phyloP scores from a whole-genome alignment of 768 basidiomycete species.

The Coprinellus aureogranulatus region DNA sequence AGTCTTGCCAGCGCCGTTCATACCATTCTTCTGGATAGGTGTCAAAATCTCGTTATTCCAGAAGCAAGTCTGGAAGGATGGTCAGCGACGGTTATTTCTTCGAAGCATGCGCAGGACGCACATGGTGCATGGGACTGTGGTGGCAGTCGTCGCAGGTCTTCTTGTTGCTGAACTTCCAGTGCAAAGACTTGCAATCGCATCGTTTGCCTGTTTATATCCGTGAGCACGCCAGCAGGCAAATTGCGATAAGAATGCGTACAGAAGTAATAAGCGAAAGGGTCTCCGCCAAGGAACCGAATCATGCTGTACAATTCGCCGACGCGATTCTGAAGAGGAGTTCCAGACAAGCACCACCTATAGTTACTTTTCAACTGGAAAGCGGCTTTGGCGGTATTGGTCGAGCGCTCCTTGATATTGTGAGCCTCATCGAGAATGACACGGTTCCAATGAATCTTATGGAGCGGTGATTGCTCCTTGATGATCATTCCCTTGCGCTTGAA shows the following conservation, averaged over 20 bases:
- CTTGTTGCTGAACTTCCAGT: conserved; percentile 90
- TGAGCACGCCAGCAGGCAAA: not conserved
- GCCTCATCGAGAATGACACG: conserved; percentile 88
- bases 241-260: conserved; percentile 46
- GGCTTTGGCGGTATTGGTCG: conserved; percentile 96
- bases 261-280: conserved; percentile 90
- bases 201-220: conserved; percentile 59
- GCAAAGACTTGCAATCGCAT: conserved; percentile 92
- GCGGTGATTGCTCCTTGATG: conserved; percentile 82
- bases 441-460: conserved; percentile 86
- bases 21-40: conserved; percentile 90
- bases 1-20: conserved; percentile 69
- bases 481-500: conserved; percentile 84
- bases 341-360: conserved; percentile 93
- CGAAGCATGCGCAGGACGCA: too few relatives aligned
- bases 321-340: conserved; percentile 94
- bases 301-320: conserved; percentile 99
- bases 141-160: conserved; percentile 82
- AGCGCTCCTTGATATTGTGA: conserved; percentile 95
- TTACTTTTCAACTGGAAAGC: conserved; percentile 81
- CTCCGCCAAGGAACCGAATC: conserved; percentile 87
- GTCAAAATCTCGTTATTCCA: conserved; percentile 97
- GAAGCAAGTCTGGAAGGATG: conserved; percentile 69
- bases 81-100: too few relatives aligned
- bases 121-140: conserved; percentile 83